Evolutionary conservation across 2,329 filamentous ascomycete genomes (phyloP), one percentile per base, ranked within the genome.

Genomic region (Neoscytalidium dimidiatum): DNA sequence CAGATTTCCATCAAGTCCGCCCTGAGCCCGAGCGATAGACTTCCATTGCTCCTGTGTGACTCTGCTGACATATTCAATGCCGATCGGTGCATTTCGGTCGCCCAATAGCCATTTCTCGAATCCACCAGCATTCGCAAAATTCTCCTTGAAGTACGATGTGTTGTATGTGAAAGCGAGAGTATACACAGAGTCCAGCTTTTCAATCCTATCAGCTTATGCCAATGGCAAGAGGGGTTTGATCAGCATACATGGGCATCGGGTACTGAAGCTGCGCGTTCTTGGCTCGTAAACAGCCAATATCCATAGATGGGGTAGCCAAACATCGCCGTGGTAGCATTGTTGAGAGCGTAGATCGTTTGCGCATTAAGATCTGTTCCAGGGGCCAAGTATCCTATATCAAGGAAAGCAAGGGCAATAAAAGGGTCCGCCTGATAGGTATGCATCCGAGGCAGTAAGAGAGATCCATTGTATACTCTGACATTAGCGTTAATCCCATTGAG

Each of bases 31-130:
- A 7, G 38, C 19, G 17, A 64, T 64, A 11, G 62, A 17, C 21
- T 64, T 64, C 62, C 62, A 64, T 43, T 64, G 62, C 19, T 58
- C 62, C 28, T 49, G 13, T 1, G 62, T 64, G 17, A 21, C 35
- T 19, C 49, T 41, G 38, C 23, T 58, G 23, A 64, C 33, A 26
- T 49, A 60, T 14, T n/a, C 52, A n/a, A 26, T 23, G 23, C 62
- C 52, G 17, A 31, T 48, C 21, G 51, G 51, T n/a, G 62, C 62
- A 26, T n/a, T n/a, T 23, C 26, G 48, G 33, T 43, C 46, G 17
- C 43, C 53, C 9, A 26, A 41, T 7, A 58, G 53, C 31, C 53
- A 43, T 19, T 31, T 35, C 23, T 58, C 29, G 13, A 43, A 26
- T 58, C 4, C 23, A n/a, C 31, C 53, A n/a, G 23, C 14, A 8